Percentiles rank a stretch among this genome's conserved stretches.
Conservation (phyloP, 257 asterid genomes). For the Salvia miltiorrhiza region DNA sequence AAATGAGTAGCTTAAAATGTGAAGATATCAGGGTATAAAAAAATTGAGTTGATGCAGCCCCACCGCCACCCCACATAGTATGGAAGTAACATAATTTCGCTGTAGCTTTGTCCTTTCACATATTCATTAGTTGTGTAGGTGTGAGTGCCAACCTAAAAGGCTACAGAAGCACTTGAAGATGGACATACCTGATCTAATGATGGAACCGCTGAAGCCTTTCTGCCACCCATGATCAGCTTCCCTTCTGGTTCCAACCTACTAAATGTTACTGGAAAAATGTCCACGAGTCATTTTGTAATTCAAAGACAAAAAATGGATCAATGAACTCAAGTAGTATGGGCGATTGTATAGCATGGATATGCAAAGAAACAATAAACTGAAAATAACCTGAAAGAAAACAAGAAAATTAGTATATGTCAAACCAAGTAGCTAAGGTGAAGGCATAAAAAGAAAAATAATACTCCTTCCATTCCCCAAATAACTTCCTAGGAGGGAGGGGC, state of each 20-base stretch:
- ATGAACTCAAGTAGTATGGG: not conserved
- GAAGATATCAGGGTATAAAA: not conserved
- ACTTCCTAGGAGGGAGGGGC: too few relatives aligned
- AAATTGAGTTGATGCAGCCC: not conserved
- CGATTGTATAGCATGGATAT: not conserved
- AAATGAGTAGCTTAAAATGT: not conserved
- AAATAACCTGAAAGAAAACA: constrained; percentile 7
- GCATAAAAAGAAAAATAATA: constrained; percentile 3
- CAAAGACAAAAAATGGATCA: constrained; percentile 8
- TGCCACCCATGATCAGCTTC: constrained; percentile 89
- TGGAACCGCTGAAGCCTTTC: constrained; percentile 56
- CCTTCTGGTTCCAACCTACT: constrained; percentile 95
- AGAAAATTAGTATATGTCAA: constrained; percentile 4
- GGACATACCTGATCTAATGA: constrained; percentile 66
- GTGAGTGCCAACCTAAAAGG: not conserved
- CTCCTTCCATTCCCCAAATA: too few relatives aligned
- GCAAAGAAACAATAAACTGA: not conserved
- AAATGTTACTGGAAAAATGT: constrained; percentile 70
- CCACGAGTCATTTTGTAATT: constrained; percentile 27
- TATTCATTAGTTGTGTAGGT: not conserved
- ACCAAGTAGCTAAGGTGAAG: constrained; percentile 2
- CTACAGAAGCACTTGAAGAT: not conserved
- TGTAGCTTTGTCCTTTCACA: not conserved
- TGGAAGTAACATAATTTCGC: not conserved
- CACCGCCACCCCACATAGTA: not conserved